These are phyloP conservation scores for Acacia acuminata DNA, from an alignment of 306 rosid species.

Conservation along the genomic window DNA sequence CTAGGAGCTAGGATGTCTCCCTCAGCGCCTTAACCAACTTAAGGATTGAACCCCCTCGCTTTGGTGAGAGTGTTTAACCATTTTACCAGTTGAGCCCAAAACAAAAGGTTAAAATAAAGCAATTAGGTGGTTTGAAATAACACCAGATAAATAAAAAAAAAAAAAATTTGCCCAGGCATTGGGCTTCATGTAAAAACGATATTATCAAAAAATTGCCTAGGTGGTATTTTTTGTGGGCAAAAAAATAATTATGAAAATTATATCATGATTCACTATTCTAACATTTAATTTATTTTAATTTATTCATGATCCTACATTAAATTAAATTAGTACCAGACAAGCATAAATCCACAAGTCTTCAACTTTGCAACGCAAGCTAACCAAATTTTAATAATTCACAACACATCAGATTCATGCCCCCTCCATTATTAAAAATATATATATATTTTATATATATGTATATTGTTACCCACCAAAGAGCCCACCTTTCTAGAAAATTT, in stretches of 20 bases:
- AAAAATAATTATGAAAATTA: no score
- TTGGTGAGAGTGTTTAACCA: no score
- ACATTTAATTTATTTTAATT: no score
- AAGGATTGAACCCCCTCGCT: no score
- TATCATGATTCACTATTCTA: not conserved
- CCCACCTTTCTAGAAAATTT: conserved; percentile 33
- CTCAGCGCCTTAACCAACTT: no score
- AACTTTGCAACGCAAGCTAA: not conserved
- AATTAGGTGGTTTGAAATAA: no score
- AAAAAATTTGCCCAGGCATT: not conserved
- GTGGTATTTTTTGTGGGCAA: not conserved
- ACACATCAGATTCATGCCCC: not conserved
- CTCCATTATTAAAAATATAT: not conserved
- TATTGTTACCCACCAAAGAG: conserved; percentile 11
- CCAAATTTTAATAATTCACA: not conserved
- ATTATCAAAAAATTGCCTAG: not conserved
- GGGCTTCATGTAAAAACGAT: no score
- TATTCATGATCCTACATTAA: not conserved
- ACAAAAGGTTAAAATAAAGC: no score
- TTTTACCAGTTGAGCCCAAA: no score
- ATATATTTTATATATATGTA: not conserved
- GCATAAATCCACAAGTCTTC: not conserved
- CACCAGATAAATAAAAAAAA: no score
- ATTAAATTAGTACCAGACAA: not conserved
- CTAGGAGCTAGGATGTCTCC: no score